A percentile compares a stretch with the other conserved stretches of the same genome.
Evolutionary conservation across 1,139 yeast genomes (phyloP).

Genomic region (Candida sp.): DNA sequence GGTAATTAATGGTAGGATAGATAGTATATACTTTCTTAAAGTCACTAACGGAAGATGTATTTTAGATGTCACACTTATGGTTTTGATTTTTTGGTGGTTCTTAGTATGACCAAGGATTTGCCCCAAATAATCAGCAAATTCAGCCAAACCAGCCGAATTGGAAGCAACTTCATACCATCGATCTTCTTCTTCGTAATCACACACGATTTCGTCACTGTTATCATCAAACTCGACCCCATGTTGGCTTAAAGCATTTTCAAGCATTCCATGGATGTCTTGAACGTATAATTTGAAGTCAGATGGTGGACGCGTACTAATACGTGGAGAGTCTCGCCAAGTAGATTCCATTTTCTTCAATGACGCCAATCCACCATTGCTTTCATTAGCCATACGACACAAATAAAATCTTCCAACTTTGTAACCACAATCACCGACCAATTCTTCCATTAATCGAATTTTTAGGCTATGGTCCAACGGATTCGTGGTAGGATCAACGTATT

Average conservation of each 20-base stretch:
- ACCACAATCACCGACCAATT: conserved; percentile 46
- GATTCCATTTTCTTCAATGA: conserved; percentile 31
- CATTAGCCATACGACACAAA: conserved; percentile 40
- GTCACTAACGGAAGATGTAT: conserved; percentile 7
- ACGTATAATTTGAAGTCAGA: conserved; percentile 47
- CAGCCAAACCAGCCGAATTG: conserved; percentile 24
- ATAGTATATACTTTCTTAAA: conserved; percentile 22
- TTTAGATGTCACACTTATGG: conserved; percentile 1
- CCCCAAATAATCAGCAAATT: conserved; percentile 26
- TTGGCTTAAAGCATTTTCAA: conserved; percentile 21
- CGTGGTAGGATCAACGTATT: conserved; percentile 40
- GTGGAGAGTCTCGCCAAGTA: conserved; percentile 16
- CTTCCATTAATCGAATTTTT: conserved; percentile 37
- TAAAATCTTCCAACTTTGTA: conserved; percentile 44
- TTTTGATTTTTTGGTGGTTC: not conserved
- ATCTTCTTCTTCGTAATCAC: conserved; percentile 7
- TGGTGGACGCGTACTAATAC: conserved; percentile 18
- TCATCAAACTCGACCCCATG: conserved; percentile 37
- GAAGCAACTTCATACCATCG: conserved; percentile 47
- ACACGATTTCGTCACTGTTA: conserved; percentile 23
- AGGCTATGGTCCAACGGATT: conserved; percentile 39
- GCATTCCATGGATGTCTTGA: conserved; percentile 42
- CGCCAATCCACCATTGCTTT: conserved; percentile 36
- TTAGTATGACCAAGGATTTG: conserved; percentile 1
- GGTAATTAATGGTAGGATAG: conserved; percentile 18